These are phyloP conservation scores for Aphanoascus verrucosus DNA, from an alignment of 2,329 filamentous ascomycete genomes.

Conservation along the genomic window DNA sequence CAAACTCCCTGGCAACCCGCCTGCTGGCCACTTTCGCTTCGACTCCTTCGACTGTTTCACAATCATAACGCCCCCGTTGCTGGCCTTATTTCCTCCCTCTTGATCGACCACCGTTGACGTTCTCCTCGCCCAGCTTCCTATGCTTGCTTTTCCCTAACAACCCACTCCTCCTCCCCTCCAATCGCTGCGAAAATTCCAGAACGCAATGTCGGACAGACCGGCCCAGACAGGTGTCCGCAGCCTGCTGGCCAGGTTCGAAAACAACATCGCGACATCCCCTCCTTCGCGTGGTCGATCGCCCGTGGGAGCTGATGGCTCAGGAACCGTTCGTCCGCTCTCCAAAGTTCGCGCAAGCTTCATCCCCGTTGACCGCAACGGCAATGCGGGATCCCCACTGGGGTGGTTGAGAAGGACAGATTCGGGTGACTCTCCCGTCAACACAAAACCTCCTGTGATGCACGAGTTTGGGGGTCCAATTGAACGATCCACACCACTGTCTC, in stretches of 20 bases:
- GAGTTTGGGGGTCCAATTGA: slow-evolving; percentile 23
- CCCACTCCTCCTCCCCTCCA: neutral
- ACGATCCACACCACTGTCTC: slow-evolving; percentile 12
- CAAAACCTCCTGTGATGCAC: slow-evolving; percentile 20
- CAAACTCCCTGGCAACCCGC: slow-evolving; percentile 9
- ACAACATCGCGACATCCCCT: slow-evolving; percentile 53
- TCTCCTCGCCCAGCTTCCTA: neutral
- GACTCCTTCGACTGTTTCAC: slow-evolving; percentile 8
- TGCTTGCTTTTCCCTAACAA: neutral
- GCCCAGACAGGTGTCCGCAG: slow-evolving; percentile 52
- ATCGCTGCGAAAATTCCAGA: neutral
- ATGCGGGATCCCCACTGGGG: slow-evolving; percentile 24
- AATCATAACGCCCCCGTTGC: slow-evolving; percentile 2
- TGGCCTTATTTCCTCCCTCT: neutral
- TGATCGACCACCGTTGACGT: neutral
- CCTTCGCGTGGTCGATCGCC: slow-evolving; percentile 62
- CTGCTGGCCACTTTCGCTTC: slow-evolving; percentile 2
- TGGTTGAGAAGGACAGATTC: slow-evolving; percentile 34
- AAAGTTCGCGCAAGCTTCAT: slow-evolving; percentile 68
- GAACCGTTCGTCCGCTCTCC: slow-evolving; percentile 51
- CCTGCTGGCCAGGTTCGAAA: slow-evolving; percentile 71
- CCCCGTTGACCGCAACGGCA: slow-evolving; percentile 47
- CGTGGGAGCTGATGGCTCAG: slow-evolving; percentile 36
- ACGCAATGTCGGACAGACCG: slow-evolving; percentile 16
- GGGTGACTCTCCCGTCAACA: slow-evolving; percentile 26